phyloP scores from a whole-genome alignment of 108 stramenopile species.

The Conticribra weissflogii region DNA sequence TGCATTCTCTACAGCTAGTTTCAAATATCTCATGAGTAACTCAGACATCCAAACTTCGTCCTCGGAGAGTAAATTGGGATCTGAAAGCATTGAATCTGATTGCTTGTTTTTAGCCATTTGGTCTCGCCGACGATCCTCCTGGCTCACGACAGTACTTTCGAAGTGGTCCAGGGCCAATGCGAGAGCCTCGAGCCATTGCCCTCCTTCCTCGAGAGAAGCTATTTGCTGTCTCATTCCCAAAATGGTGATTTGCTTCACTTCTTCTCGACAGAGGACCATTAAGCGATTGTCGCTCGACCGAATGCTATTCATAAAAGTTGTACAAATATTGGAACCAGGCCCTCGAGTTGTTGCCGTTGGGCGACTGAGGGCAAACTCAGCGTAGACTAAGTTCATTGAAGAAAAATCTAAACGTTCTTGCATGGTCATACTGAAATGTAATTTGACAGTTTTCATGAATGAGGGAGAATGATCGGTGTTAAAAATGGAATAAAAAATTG shows the following conservation, averaged over 20 bases:
- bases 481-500: no score
- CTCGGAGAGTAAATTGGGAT: constrained; percentile 52
- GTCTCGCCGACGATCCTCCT: constrained; percentile 70
- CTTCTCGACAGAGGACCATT: constrained; percentile 73
- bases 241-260: constrained; percentile 67
- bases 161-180: constrained; percentile 88
- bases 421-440: constrained; percentile 88
- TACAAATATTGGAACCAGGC: constrained; percentile 17
- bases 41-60: constrained; percentile 89
- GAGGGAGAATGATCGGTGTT: no score
- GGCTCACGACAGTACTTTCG: constrained; percentile 72
- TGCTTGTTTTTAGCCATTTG: constrained; percentile 7
- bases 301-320: constrained; percentile 83
- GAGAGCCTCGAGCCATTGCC: constrained; percentile 96
- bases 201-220: constrained; percentile 80
- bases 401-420: constrained; percentile 85
- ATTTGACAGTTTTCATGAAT: no score
- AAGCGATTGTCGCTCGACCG: constrained; percentile 76
- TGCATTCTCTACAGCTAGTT: constrained; percentile 91
- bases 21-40: constrained; percentile 84
- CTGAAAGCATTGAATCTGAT: constrained; percentile 5
- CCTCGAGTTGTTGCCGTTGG: constrained; percentile 17
- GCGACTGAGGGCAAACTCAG: constrained; percentile 78
- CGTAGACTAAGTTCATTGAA: constrained; percentile 75
- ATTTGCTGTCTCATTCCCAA: constrained; percentile 67